Evolutionary conservation across 2,329 filamentous ascomycete species (phyloP).

Genomic region (Emergomyces pasteurianus): DNA sequence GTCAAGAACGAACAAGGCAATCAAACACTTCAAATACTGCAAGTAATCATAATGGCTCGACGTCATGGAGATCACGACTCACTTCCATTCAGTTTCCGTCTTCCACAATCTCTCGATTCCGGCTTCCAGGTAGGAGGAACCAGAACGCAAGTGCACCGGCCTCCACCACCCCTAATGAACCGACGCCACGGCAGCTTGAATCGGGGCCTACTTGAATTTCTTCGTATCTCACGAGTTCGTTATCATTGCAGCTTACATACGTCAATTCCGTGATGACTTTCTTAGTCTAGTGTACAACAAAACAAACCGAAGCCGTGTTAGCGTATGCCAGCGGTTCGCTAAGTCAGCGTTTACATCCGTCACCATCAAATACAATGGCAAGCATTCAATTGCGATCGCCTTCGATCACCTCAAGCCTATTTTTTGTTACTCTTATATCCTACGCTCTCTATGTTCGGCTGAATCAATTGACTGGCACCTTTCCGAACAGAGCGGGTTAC

Average conservation of each 20-base stretch:
- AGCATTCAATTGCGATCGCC: not conserved
- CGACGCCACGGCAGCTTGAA: slow-evolving; percentile 11
- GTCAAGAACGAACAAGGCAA: not conserved
- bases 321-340: not conserved
- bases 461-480: not conserved
- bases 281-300: not conserved
- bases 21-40: slow-evolving; percentile 1
- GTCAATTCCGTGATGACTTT: not conserved
- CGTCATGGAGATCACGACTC: slow-evolving; percentile 8
- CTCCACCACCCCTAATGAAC: not conserved
- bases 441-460: not conserved
- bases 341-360: not conserved
- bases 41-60: not conserved
- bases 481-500: not conserved
- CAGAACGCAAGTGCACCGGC: not conserved
- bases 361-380: not conserved
- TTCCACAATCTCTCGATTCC: slow-evolving; percentile 4
- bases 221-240: not conserved
- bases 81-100: not conserved
- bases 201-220: slow-evolving; percentile 4
- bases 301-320: not conserved
- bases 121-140: not conserved
- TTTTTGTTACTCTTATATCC: not conserved
- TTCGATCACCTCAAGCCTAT: not conserved
- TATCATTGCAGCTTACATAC: not conserved